These are phyloP conservation scores for Centrapalus pauciflorus DNA, from an alignment of 129 eudicot genomes.

Conservation along the genomic window DNA sequence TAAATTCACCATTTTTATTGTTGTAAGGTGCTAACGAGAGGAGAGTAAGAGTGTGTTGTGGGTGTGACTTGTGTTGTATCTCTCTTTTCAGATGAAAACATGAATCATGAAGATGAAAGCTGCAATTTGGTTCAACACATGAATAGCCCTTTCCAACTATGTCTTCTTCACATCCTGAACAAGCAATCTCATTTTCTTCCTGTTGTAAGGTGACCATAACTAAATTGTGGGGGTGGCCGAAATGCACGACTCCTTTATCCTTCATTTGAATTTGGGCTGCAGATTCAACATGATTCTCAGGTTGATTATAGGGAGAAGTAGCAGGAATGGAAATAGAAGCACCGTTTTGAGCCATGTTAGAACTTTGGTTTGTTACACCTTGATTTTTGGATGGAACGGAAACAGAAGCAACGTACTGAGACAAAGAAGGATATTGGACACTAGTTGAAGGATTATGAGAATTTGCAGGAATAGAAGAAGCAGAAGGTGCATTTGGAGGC, in stretches of 20 bases:
- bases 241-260: slow-evolving; percentile 33
- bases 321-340: neutral
- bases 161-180: slow-evolving; percentile 42
- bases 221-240: slow-evolving; percentile 55
- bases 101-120: slow-evolving; percentile 35
- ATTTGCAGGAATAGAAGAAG: slow-evolving; percentile 7
- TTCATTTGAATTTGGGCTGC: neutral
- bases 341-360: slow-evolving; percentile 1
- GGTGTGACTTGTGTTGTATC: slow-evolving; percentile 65
- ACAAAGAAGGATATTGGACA: neutral
- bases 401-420: slow-evolving; percentile 3
- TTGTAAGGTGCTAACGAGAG: slow-evolving; percentile 42
- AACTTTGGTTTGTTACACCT: neutral
- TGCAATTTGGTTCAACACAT: slow-evolving; percentile 31
- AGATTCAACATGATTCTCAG: neutral
- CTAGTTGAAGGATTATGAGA: neutral
- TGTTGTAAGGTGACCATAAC: neutral
- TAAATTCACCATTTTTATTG: slow-evolving; percentile 26
- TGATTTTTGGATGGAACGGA: slow-evolving; percentile 2
- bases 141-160: slow-evolving; percentile 25
- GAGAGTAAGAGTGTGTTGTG: slow-evolving; percentile 44
- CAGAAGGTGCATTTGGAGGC: neutral
- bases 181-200: slow-evolving; percentile 25
- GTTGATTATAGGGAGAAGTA: neutral
- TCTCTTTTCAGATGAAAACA: slow-evolving; percentile 29